Percentiles rank a stretch among this genome's conserved stretches.
Conservation (phyloP, 495 filamentous ascomycete species). For the Ramalina peruviana region DNA sequence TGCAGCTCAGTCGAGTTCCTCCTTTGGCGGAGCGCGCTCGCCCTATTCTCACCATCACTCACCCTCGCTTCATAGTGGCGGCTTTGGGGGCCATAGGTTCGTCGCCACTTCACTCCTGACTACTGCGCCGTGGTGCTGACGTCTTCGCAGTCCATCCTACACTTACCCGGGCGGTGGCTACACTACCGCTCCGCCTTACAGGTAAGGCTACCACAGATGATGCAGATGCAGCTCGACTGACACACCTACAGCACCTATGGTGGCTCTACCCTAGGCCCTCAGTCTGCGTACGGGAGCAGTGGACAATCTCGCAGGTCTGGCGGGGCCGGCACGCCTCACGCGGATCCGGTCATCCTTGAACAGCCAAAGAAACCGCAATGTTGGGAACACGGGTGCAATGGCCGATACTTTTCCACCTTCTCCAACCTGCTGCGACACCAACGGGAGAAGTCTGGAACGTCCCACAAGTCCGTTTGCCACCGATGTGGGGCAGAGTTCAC, state of each 20-base stretch:
- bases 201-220: background rate
- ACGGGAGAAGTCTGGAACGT: constrained; percentile 83
- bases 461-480: constrained; percentile 72
- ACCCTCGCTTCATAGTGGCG: too few species aligned
- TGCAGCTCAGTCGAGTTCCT: constrained; percentile 13
- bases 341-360: constrained; percentile 38
- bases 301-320: background rate
- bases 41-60: constrained; percentile 5
- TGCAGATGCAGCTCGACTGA: background rate
- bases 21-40: constrained; percentile 10
- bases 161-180: too few species aligned
- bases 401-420: constrained; percentile 86
- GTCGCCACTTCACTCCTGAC: too few species aligned
- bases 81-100: too few species aligned
- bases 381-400: constrained; percentile 93
- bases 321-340: constrained; percentile 5
- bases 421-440: constrained; percentile 88
- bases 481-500: constrained; percentile 87
- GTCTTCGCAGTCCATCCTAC: too few species aligned
- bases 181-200: background rate
- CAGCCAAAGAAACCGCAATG: constrained; percentile 79
- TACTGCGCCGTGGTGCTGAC: too few species aligned
- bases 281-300: background rate
- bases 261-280: background rate
- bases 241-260: background rate